Percentiles rank a stretch among this genome's conserved stretches.
phyloP scores from a whole-genome alignment of 306 rosid genomes.

The Medicago ruthenica region DNA sequence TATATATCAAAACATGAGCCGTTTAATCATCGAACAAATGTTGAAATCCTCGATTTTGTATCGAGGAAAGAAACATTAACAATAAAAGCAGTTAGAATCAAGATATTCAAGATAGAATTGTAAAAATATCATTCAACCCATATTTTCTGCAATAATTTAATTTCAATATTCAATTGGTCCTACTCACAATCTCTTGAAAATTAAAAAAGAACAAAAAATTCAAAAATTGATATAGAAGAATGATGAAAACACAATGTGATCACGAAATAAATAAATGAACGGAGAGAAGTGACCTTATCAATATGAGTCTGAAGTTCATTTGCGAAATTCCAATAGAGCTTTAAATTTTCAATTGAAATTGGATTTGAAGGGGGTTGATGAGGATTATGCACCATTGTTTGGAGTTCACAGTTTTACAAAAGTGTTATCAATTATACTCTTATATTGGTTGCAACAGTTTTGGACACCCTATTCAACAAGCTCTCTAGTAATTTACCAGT shows the following conservation, averaged over 20 bases:
- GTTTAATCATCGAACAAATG: neutral
- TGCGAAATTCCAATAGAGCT: conserved; percentile 37
- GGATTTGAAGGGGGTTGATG: too few species aligned
- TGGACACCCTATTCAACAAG: too few species aligned
- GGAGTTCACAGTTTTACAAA: too few species aligned
- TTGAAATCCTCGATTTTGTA: neutral
- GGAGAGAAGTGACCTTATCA: conserved; percentile 48
- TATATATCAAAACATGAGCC: too few species aligned
- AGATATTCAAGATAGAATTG: too few species aligned
- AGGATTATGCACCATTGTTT: neutral
- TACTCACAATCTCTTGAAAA: neutral
- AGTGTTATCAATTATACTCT: too few species aligned
- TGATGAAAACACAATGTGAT: neutral
- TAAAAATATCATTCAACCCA: neutral
- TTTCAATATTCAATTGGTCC: neutral
- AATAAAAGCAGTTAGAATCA: neutral
- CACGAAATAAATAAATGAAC: neutral
- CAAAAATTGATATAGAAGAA: neutral
- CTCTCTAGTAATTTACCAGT: too few species aligned
- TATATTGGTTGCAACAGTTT: too few species aligned
- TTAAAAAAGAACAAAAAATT: neutral
- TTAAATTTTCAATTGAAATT: conserved; percentile 30
- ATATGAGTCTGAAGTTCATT: conserved; percentile 46
- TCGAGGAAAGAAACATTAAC: neutral
- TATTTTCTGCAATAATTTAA: neutral